Conservation (phyloP, 1,139 yeast species). For the Ogataea hybrid region DNA sequence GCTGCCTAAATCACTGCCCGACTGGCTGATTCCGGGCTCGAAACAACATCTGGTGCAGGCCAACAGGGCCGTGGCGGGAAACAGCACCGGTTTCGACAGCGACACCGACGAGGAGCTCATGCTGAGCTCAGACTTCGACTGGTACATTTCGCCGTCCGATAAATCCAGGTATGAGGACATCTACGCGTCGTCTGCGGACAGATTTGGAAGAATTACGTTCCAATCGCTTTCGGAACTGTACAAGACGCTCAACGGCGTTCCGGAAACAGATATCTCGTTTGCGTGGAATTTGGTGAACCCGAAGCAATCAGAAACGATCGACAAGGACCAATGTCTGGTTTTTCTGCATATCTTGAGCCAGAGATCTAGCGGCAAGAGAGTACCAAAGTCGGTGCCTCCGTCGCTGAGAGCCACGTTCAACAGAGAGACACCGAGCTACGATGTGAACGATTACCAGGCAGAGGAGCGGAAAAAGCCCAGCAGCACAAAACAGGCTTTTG, state of each 20-base stretch:
- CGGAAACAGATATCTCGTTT: slow-evolving; percentile 80
- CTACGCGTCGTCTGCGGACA: slow-evolving; percentile 72
- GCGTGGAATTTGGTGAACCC: slow-evolving; percentile 98
- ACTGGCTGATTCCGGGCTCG: slow-evolving; percentile 89
- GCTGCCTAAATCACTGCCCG: slow-evolving; percentile 75
- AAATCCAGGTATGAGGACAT: slow-evolving; percentile 75
- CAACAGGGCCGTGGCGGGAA: slow-evolving; percentile 54
- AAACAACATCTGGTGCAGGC: slow-evolving; percentile 84
- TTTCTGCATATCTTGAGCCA: slow-evolving; percentile 89
- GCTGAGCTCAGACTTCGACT: slow-evolving; percentile 74
- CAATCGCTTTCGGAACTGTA: slow-evolving; percentile 70
- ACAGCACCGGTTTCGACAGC: slow-evolving; percentile 29
- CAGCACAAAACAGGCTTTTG: slow-evolving; percentile 42
- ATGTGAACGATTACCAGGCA: slow-evolving; percentile 36
- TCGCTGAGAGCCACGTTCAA: slow-evolving; percentile 88
- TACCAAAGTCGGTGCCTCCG: slow-evolving; percentile 95
- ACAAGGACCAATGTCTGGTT: slow-evolving; percentile 87
- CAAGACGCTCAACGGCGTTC: slow-evolving; percentile 65
- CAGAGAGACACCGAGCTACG: slow-evolving; percentile 79
- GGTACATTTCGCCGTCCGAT: slow-evolving; percentile 95
- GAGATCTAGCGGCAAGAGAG: slow-evolving; percentile 80
- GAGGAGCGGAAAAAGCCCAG: slow-evolving; percentile 13
- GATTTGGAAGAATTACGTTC: slow-evolving; percentile 78
- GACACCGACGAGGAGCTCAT: slow-evolving; percentile 52
- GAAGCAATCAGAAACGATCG: slow-evolving; percentile 79